Conservation (phyloP, 805 yeast species). For the Schwanniomyces sp. region DNA sequence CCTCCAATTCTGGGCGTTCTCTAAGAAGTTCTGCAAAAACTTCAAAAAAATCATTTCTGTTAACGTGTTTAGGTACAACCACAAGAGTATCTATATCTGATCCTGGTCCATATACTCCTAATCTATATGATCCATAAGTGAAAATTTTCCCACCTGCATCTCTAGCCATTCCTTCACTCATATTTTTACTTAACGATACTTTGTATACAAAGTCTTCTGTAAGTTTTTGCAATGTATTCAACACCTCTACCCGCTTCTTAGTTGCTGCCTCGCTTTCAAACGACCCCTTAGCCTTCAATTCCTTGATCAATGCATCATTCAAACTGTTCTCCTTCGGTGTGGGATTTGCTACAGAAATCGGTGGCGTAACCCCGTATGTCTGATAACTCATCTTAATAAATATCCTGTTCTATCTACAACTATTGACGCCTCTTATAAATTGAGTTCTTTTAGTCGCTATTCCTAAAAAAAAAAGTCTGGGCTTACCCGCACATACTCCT, state of each 20-base stretch:
- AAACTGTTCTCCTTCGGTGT: slow-evolving; percentile 74
- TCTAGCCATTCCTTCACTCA: slow-evolving; percentile 96
- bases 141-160: slow-evolving; percentile 99
- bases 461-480: neutral
- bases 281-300: slow-evolving; percentile 78
- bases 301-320: slow-evolving; percentile 76
- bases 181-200: slow-evolving; percentile 78
- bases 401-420: neutral
- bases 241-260: slow-evolving; percentile 72
- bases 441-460: neutral
- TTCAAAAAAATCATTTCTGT: slow-evolving; percentile 84
- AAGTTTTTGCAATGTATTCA: slow-evolving; percentile 68
- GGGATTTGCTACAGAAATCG: slow-evolving; percentile 84
- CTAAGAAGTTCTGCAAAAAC: slow-evolving; percentile 73
- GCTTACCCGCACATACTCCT: neutral
- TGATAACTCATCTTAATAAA: slow-evolving; percentile 15
- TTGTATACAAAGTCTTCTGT: slow-evolving; percentile 79
- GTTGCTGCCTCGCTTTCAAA: slow-evolving; percentile 89
- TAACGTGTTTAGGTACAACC: slow-evolving; percentile 96
- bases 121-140: slow-evolving; percentile 89
- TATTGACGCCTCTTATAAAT: neutral
- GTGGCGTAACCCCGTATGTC: slow-evolving; percentile 70
- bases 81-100: slow-evolving; percentile 95
- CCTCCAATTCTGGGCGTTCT: slow-evolving; percentile 79
- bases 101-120: slow-evolving; percentile 98